phyloP scores from a whole-genome alignment of 164 flowering plant species.

The Liriodendron chinense region DNA sequence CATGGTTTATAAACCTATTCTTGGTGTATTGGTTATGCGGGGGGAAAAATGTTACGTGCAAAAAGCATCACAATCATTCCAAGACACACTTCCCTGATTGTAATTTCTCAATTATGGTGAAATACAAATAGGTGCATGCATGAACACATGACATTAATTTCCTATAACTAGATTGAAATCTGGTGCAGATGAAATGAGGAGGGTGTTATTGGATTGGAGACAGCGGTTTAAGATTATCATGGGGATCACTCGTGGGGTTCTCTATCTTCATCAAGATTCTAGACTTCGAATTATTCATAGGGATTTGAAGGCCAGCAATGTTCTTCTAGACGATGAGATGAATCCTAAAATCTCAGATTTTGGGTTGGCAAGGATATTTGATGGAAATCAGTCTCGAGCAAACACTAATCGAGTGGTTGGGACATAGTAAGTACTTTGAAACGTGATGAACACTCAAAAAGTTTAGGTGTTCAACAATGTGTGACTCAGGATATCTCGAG shows the following conservation, averaged over 20 bases:
- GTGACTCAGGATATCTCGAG: neutral
- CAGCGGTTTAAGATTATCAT: constrained; percentile 24
- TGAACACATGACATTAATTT: neutral
- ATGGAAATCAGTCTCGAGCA: constrained; percentile 20
- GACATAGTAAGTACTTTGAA: constrained; percentile 26
- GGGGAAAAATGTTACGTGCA: neutral
- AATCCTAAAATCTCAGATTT: constrained; percentile 48
- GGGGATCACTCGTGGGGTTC: constrained; percentile 54
- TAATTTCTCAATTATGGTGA: neutral
- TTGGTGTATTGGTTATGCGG: neutral
- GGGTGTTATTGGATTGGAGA: constrained; percentile 19
- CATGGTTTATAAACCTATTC: neutral
- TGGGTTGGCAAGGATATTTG: constrained; percentile 40
- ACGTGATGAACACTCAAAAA: neutral
- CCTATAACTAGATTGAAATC: neutral
- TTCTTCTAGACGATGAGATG: constrained; percentile 46
- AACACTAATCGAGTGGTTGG: constrained; percentile 31
- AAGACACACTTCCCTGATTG: neutral
- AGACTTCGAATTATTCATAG: constrained; percentile 45
- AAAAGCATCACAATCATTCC: neutral
- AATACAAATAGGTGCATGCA: neutral
- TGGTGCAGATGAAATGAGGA: constrained; percentile 6
- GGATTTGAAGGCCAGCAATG: constrained; percentile 41
- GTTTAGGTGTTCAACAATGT: neutral
- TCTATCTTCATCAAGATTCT: constrained; percentile 66